Evolutionary conservation across 768 basidiomycete genomes (phyloP), one percentile per base, ranked within the genome.

Genomic region (Roridomyces roridus): DNA sequence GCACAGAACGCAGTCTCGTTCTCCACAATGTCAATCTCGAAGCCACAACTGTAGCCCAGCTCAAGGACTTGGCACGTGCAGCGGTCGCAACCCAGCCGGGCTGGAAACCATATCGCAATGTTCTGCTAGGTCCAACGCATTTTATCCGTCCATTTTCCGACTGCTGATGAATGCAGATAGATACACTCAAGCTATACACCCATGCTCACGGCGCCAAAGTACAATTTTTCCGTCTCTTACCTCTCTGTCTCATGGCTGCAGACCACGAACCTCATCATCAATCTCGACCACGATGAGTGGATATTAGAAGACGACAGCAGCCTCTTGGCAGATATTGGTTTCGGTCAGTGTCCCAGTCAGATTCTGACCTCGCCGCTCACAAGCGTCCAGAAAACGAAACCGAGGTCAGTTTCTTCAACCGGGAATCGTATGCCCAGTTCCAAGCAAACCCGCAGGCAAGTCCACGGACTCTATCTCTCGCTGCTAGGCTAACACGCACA

Each of bases 181-280:
- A 99, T 72, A 96, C 96, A 11, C 65, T 98, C 55, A 99, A 99
- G 70, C 74, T 98, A 17, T 99, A 99, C 70, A 92, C 93, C 5
- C 88, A 87, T 68, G 97, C 96, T 2, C 96, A 98, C 68, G 95
- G 96, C 11, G 83, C 94, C 50, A 99, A 99, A 84, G 96, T 91
- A 47, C 6, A 15, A 18, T 72, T 59, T 45, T 28, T 28, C 51
- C n/a, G 35, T 17, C 15, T 31, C 42, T 34, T 34, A 21, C 17
- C 35, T 37, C 44, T 15, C 29, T 36, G 50, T 51, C 40, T 42
- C 46, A 21, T 23, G 35, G 24, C 29, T 52, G 6, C 65, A 98
- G 96, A 96, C 96, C 1, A 91, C 91, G 28, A 98, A 99, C 75
- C 80, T 99, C 25, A 98, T 99, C 72, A 98, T 99, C 69, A 99